phyloP scores from a whole-genome alignment of 257 asterid species.

The Solanum medicagineum region DNA sequence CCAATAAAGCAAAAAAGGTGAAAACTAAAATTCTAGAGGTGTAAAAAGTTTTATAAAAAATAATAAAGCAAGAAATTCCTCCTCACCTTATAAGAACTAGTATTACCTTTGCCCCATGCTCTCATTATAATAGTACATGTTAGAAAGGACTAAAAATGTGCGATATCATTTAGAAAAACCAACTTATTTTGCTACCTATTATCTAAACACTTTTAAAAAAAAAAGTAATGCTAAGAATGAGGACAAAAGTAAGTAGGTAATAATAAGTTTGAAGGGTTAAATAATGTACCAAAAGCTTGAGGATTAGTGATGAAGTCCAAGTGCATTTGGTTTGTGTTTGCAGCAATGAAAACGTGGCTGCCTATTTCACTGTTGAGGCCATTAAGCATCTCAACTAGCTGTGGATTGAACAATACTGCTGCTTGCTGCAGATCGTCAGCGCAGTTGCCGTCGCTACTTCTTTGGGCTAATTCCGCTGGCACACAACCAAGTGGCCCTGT shows the following conservation, averaged over 20 bases:
- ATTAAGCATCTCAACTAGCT: constrained; percentile 32
- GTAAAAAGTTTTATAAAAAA: not conserved
- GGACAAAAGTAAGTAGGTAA: not conserved
- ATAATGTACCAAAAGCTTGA: constrained; percentile 37
- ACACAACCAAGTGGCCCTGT: constrained; percentile 88
- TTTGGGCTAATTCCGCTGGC: constrained; percentile 68
- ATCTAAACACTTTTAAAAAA: not conserved
- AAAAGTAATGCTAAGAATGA: not conserved
- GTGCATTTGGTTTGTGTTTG: constrained; percentile 51
- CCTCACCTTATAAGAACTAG: not conserved
- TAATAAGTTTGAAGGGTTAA: not conserved
- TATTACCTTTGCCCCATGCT: not conserved
- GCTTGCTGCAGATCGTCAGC: constrained; percentile 44
- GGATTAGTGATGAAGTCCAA: constrained; percentile 54
- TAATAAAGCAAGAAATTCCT: not conserved
- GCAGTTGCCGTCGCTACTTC: constrained; percentile 50
- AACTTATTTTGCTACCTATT: not conserved
- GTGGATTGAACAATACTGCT: constrained; percentile 53
- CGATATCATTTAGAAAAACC: not conserved
- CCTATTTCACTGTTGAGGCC: constrained; percentile 43
- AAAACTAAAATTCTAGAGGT: not conserved
- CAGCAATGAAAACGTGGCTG: constrained; percentile 35
- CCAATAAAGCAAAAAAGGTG: not conserved
- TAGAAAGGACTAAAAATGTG: not conserved
- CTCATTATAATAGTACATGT: not conserved